These are phyloP conservation scores for Crotalaria pallida DNA, from an alignment of 306 rosid genomes.

Conservation along the genomic window DNA sequence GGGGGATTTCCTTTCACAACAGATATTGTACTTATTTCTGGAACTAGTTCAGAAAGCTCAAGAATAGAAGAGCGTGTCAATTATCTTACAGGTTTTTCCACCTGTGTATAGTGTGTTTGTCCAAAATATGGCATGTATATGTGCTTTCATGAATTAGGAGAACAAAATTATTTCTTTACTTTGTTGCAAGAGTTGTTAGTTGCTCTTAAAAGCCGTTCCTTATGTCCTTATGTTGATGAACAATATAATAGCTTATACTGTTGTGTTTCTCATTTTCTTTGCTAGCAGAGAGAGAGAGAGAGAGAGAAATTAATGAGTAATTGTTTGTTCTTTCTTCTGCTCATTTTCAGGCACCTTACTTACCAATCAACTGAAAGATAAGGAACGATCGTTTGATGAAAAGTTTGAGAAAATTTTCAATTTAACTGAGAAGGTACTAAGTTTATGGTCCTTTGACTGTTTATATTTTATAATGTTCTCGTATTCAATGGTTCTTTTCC, in stretches of 20 bases:
- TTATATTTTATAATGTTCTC: too few species aligned
- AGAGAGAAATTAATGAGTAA: neutral
- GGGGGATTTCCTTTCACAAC: slow-evolving; percentile 71
- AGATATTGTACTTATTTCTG: slow-evolving; percentile 73
- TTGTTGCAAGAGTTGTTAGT: slow-evolving; percentile 15
- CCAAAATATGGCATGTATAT: slow-evolving; percentile 14
- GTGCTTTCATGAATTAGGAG: slow-evolving; percentile 2
- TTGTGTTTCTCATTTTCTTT: neutral
- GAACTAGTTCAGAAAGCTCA: slow-evolving; percentile 48
- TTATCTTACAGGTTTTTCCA: slow-evolving; percentile 63
- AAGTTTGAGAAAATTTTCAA: slow-evolving; percentile 65
- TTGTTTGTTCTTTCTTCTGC: slow-evolving; percentile 11
- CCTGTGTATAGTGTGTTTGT: neutral
- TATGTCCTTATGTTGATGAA: slow-evolving; percentile 15
- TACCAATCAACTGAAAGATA: slow-evolving; percentile 62
- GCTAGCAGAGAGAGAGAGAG: too few species aligned
- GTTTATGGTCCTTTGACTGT: neutral
- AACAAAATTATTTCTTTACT: neutral
- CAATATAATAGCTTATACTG: slow-evolving; percentile 4
- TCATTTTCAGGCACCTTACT: slow-evolving; percentile 58
- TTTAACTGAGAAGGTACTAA: slow-evolving; percentile 58
- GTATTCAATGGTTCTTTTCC: neutral
- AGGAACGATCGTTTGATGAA: slow-evolving; percentile 70
- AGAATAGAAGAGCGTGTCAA: slow-evolving; percentile 57
- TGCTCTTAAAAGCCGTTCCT: slow-evolving; percentile 12